phyloP scores from a whole-genome alignment of 768 basidiomycete species.

The Panaeolus cyanescens region DNA sequence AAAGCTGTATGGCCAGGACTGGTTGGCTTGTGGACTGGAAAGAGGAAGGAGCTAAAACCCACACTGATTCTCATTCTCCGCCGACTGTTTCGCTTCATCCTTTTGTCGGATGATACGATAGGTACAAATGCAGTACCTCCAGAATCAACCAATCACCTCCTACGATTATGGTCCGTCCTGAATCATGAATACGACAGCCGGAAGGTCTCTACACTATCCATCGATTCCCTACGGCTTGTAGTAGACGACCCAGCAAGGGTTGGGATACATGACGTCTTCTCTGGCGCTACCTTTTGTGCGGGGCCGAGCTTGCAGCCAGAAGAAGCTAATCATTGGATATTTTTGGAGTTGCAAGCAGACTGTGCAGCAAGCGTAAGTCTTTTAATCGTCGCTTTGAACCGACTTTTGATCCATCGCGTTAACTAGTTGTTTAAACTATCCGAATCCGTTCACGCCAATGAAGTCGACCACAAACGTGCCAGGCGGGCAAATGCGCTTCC shows the following conservation, averaged over 20 bases:
- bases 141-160: slow-evolving; percentile 48
- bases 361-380: slow-evolving; percentile 63
- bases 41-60: slow-evolving; percentile 77
- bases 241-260: slow-evolving; percentile 23
- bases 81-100: slow-evolving; percentile 71
- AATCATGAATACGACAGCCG: slow-evolving; percentile 63
- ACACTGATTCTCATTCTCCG: slow-evolving; percentile 74
- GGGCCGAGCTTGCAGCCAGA: slow-evolving; percentile 70
- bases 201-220: slow-evolving; percentile 62
- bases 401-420: slow-evolving; percentile 6
- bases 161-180: slow-evolving; percentile 55
- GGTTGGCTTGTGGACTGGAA: slow-evolving; percentile 76
- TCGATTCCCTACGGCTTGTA: slow-evolving; percentile 68
- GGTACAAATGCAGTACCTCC: slow-evolving; percentile 23
- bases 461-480: slow-evolving; percentile 47
- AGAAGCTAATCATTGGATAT: slow-evolving; percentile 79
- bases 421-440: slow-evolving; percentile 63
- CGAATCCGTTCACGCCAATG: slow-evolving; percentile 49
- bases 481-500: slow-evolving; percentile 62
- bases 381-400: neutral
- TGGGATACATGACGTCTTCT: slow-evolving; percentile 46
- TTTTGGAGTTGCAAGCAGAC: slow-evolving; percentile 80
- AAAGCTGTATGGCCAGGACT: slow-evolving; percentile 62
- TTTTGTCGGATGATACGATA: slow-evolving; percentile 20
- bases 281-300: slow-evolving; percentile 66